phyloP scores from a whole-genome alignment of 2,329 filamentous ascomycete species.

The Ceratocystis cacaofunesta region DNA sequence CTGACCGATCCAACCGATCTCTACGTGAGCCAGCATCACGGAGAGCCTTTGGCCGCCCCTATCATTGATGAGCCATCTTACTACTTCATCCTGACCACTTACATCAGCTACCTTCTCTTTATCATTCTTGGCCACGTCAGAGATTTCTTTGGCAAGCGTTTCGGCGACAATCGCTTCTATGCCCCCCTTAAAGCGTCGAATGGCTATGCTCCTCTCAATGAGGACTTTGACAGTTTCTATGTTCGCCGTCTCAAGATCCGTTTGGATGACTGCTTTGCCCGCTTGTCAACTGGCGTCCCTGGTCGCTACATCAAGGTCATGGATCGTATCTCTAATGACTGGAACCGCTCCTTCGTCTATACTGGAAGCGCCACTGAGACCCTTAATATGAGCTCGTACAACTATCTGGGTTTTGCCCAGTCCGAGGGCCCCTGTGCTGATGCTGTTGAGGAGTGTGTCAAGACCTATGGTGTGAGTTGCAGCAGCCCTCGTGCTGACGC shows the following conservation, averaged over 20 bases:
- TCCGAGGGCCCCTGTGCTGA: slow-evolving; percentile 94
- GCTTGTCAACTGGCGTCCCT: slow-evolving; percentile 83
- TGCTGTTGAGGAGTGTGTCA: slow-evolving; percentile 70
- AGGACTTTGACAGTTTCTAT: slow-evolving; percentile 98
- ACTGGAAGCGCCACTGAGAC: slow-evolving; percentile 88
- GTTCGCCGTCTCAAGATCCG: slow-evolving; percentile 81
- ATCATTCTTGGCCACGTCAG: slow-evolving; percentile 91
- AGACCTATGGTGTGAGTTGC: slow-evolving; percentile 70
- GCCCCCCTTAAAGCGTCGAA: slow-evolving; percentile 67
- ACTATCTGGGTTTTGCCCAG: slow-evolving; percentile 96
- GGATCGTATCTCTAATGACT: slow-evolving; percentile 79
- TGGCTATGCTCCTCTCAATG: slow-evolving; percentile 89
- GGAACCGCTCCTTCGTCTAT: slow-evolving; percentile 78
- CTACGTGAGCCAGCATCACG: slow-evolving; percentile 78
- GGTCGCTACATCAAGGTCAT: slow-evolving; percentile 86
- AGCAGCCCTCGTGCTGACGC: slow-evolving; percentile 70
- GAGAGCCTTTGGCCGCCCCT: slow-evolving; percentile 63
- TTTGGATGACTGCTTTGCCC: slow-evolving; percentile 92
- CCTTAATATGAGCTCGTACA: slow-evolving; percentile 98
- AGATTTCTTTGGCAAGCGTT: slow-evolving; percentile 95
- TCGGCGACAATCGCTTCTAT: slow-evolving; percentile 70
- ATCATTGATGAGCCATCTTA: slow-evolving; percentile 92
- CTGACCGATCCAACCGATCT: slow-evolving; percentile 65
- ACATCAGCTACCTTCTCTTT: slow-evolving; percentile 92
- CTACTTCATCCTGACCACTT: slow-evolving; percentile 92